Evolutionary conservation across 1,284 basidiomycete genomes (phyloP), one percentile per base, ranked within the genome.

Genomic region (Cutaneotrichosporon sp.): DNA sequence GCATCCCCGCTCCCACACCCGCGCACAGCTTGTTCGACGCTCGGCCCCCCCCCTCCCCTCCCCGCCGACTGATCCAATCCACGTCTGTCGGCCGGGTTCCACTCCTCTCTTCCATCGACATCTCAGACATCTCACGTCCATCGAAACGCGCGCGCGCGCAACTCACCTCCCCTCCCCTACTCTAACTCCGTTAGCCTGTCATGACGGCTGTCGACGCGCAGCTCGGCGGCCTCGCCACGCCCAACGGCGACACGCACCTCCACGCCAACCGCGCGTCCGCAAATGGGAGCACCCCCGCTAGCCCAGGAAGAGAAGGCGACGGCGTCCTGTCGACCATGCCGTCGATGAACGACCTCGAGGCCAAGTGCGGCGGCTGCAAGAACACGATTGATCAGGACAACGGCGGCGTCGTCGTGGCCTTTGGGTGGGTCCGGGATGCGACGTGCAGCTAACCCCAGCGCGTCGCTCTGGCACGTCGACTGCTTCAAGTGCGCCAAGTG

Each of bases 361-460:
- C 74, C 2, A 73, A 69, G 46, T 95, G 92, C 80, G 91, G 91
- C 10, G 92, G 92, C 24, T 95, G 92, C 82, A 88, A 87, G 72
- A 82, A 83, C 59, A 87, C 89, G 1, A 91, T 92, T 43, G 89
- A 93, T 56, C 89, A 87, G 67, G 90, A 92, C 69, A 84, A 86
- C 66, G 92, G 90, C 56, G 92, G 91, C 38, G 83, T 93, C 18
- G 92, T 95, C 50, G 92, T 95, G 68, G 90, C 92, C 46, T 95
- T 95, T 76, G 92, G 92, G 90, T 93, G 71, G 71, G 85, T 80
- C 20, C 18, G 20, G 38, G 25, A 25, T 43, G 8, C 2, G 16
- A 25, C 22, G 7, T 27, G 49, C 47, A 9, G 47, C 60, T 5
- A 8, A 10, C 47, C 42, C 47, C 65, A 81, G 80, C 24, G 67